Percentiles rank a stretch among this genome's conserved stretches.
These are phyloP conservation scores for Boehmeria nivea DNA, from an alignment of 306 rosid genomes.

Conservation along the genomic window DNA sequence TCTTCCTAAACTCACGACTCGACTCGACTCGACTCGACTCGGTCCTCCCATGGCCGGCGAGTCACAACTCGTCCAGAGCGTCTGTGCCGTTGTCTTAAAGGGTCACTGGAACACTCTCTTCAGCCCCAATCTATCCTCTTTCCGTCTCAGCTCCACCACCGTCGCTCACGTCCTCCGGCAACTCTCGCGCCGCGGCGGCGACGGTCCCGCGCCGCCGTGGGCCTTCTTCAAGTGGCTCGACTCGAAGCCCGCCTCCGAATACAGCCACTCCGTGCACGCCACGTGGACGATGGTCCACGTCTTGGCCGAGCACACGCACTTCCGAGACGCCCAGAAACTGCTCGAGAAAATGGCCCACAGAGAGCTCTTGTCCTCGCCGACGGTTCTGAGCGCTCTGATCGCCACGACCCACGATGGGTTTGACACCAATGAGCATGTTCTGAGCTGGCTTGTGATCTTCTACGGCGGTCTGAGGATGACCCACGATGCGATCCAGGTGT, in stretches of 20 bases:
- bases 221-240: slow-evolving; percentile 77
- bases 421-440: slow-evolving; percentile 64
- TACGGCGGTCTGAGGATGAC: slow-evolving; percentile 55
- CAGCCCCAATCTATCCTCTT: slow-evolving; percentile 36
- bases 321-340: slow-evolving; percentile 56
- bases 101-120: slow-evolving; percentile 60
- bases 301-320: slow-evolving; percentile 49
- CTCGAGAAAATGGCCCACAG: slow-evolving; percentile 60
- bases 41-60: slow-evolving; percentile 28
- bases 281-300: slow-evolving; percentile 73
- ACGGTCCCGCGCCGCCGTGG: slow-evolving; percentile 40
- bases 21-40: not conserved
- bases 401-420: slow-evolving; percentile 37
- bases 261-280: slow-evolving; percentile 63
- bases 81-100: slow-evolving; percentile 53
- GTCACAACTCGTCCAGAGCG: slow-evolving; percentile 32
- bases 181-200: slow-evolving; percentile 38
- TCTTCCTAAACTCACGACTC: not conserved
- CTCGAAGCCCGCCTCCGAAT: slow-evolving; percentile 45
- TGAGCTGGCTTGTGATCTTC: slow-evolving; percentile 80
- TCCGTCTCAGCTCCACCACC: slow-evolving; percentile 42
- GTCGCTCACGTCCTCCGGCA: slow-evolving; percentile 50
- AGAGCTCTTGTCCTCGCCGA: slow-evolving; percentile 62
- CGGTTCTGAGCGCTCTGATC: slow-evolving; percentile 61
- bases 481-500: slow-evolving; percentile 69